Conservation (phyloP, 805 yeast genomes). For the Candida multigemmis region DNA sequence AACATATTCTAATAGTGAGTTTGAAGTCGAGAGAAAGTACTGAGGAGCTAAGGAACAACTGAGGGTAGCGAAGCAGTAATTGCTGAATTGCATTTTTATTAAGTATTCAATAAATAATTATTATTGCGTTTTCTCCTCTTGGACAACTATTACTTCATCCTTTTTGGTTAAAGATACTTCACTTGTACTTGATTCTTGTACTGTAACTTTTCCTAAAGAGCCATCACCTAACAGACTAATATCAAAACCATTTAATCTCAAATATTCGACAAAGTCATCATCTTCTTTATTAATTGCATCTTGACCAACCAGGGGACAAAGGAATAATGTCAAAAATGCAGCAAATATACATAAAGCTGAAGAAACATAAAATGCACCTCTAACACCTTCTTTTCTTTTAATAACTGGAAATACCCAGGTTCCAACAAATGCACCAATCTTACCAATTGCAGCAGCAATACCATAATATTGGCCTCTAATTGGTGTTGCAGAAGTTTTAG, state of each 20-base stretch:
- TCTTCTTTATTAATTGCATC: constrained; percentile 78
- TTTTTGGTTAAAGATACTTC: no score
- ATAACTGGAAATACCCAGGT: constrained; percentile 83
- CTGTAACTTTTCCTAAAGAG: no score
- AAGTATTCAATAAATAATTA: no score
- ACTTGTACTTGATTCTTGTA: no score
- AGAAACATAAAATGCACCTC: constrained; percentile 56
- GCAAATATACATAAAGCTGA: constrained; percentile 69
- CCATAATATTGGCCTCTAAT: constrained; percentile 89
- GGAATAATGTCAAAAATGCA: constrained; percentile 59
- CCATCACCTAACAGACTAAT: constrained; percentile 45
- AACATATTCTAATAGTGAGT: no score
- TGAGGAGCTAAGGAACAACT: no score
- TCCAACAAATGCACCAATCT: constrained; percentile 89
- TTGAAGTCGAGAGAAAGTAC: no score
- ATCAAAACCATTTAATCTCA: constrained; percentile 64
- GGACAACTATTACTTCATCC: no score
- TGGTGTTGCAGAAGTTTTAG: constrained; percentile 80
- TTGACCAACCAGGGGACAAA: constrained; percentile 76
- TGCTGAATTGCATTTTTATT: no score
- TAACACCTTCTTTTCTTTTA: constrained; percentile 48
- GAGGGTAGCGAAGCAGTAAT: no score
- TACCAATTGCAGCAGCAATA: constrained; percentile 85
- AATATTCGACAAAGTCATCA: constrained; percentile 55
- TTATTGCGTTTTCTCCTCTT: no score